Conservation (phyloP, 164 flowering plant species). For the Vitis riparia region DNA sequence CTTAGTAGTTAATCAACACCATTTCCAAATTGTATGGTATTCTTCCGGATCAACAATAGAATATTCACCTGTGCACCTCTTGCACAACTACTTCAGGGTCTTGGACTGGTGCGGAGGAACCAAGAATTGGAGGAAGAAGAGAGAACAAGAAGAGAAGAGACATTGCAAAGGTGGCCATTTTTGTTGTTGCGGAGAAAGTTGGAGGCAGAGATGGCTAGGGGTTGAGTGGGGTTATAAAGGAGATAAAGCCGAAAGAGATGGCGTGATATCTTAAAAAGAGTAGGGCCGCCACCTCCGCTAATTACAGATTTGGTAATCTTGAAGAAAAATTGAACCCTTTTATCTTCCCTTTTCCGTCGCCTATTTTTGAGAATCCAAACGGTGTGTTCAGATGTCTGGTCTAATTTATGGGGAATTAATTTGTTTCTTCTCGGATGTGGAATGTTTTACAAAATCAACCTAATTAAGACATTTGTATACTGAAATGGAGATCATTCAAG, state of each 20-base stretch:
- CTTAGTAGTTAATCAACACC: not conserved
- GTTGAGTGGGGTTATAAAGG: not conserved
- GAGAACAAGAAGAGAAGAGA: slow-evolving; percentile 2
- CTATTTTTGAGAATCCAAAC: no score
- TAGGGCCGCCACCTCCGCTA: slow-evolving; percentile 16
- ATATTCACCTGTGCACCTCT: slow-evolving; percentile 34
- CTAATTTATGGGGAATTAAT: no score
- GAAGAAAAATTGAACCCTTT: not conserved
- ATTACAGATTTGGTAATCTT: slow-evolving; percentile 18
- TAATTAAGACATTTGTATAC: no score
- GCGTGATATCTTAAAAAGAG: slow-evolving; percentile 24
- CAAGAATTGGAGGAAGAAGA: slow-evolving; percentile 11
- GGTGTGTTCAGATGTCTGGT: no score
- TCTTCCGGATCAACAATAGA: no score
- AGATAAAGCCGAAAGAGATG: slow-evolving; percentile 26
- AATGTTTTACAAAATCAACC: no score
- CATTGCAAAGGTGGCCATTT: slow-evolving; percentile 12
- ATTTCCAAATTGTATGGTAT: not conserved
- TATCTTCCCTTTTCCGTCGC: no score
- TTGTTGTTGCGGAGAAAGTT: not conserved
- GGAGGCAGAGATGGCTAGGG: not conserved
- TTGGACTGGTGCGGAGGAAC: slow-evolving; percentile 25
- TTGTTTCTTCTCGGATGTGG: no score
- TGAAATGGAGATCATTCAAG: no score
- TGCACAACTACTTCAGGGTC: slow-evolving; percentile 36